Base-by-base conservation (phyloP, 163 green algal genomes). In the Scenedesmus sp. region DNA sequence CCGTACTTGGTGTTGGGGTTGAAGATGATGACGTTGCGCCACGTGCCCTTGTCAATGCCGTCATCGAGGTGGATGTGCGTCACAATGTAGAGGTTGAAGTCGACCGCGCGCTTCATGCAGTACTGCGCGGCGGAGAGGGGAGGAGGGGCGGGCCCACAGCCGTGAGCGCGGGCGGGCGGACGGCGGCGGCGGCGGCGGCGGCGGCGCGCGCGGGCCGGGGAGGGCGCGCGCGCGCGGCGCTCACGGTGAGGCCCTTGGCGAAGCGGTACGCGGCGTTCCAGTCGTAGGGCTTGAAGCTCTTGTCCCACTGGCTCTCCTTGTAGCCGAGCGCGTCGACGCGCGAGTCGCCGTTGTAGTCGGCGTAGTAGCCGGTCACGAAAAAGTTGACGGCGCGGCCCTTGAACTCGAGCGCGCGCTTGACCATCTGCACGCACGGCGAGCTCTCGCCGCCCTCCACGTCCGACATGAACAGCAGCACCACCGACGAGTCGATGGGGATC, bases 21-120 rank as follows among this genome's bases (percentile, higher is more conserved):
- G 34, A 75, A 81, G 60, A 74, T 81, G 7, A 81, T 58, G 36
- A 24, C 10, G 58, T 81, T 81, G 17, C 73, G 34, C 73, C 73
- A 81, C 31, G 62, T 81, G 60, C 73, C 73, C 48, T 74, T 73
- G 15, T 66, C 36, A 22, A 74, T 10, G 48, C 73, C 73, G 20
- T 81, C 73, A 50, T 81, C 73, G 24, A 81, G 60, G 45, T 81
- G 73, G 33, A 81, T 81, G 60, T 81, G 73, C 9, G 50, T 57
- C 2, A 65, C 73, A 20, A 81, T 20, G 60, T 67, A 74, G 17
- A 75, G 42, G 48, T 81, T 74, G 73, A 74, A 74, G 47, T 73
- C 62, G 42, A 74, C 73, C 15, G 73, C 73, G 13, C n/a, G 22
- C 45, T 57, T 65, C 60, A 81, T 81, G 34, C 73, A 81, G 33